phyloP scores from a whole-genome alignment of 2,329 filamentous ascomycete species.

The Aspergillus nomiae region DNA sequence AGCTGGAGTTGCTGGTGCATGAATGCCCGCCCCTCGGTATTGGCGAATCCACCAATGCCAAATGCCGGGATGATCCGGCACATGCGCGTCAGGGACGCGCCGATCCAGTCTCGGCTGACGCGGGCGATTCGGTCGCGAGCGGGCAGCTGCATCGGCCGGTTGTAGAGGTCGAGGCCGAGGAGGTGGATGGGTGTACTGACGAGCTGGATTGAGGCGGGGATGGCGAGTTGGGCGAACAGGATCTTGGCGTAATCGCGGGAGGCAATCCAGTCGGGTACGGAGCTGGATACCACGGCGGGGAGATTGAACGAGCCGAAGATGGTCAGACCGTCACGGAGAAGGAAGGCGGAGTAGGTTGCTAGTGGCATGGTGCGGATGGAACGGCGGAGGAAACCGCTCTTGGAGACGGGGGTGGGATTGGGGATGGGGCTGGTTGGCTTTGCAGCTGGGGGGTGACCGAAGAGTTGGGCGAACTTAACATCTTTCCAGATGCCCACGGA shows the following conservation, averaged over 20 bases:
- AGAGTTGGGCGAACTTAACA: conserved; percentile 77
- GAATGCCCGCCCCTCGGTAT: conserved; percentile 51
- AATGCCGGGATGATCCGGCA: conserved; percentile 85
- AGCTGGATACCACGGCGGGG: conserved; percentile 42
- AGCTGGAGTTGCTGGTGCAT: conserved; percentile 29
- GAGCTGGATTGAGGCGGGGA: conserved; percentile 75
- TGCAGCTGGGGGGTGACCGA: conserved; percentile 44
- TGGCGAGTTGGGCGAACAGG: conserved; percentile 77
- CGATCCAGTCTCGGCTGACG: conserved; percentile 72
- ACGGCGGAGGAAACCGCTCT: conserved; percentile 27
- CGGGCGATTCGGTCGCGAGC: conserved; percentile 61
- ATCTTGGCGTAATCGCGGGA: conserved; percentile 81
- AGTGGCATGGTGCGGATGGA: conserved; percentile 50
- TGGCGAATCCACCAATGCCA: conserved; percentile 83
- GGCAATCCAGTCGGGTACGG: conserved; percentile 71
- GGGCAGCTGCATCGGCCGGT: conserved; percentile 55
- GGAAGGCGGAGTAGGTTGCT: conserved; percentile 62
- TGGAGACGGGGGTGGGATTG: conserved; percentile 7
- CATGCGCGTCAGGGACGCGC: conserved; percentile 72
- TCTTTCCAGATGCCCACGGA: conserved; percentile 80
- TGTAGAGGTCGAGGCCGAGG: conserved; percentile 81
- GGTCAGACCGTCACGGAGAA: conserved; percentile 77
- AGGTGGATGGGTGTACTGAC: conserved; percentile 81
- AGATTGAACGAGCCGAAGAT: conserved; percentile 61
- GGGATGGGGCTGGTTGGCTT: conserved; percentile 5